Evolutionary conservation across 768 basidiomycete species (phyloP).

Genomic region (Lactarius tabidus): DNA sequence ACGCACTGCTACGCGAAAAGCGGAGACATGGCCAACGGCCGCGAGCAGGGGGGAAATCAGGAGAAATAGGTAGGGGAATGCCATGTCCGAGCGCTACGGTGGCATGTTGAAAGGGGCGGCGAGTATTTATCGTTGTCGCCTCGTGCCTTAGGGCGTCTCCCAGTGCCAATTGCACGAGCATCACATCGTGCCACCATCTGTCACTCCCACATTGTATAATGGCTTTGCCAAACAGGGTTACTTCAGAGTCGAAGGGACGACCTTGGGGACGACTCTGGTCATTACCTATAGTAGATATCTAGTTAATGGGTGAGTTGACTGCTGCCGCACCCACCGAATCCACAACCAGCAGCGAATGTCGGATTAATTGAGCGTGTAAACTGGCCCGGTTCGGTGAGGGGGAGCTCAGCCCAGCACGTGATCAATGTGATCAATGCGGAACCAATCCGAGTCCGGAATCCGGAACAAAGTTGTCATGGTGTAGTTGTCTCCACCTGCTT

Average conservation of each 20-base stretch:
- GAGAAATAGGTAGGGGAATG: background rate
- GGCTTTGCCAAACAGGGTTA: background rate
- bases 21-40: background rate
- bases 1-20: conserved; percentile 16
- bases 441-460: too few relatives aligned
- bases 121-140: background rate
- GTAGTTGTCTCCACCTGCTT: too few relatives aligned
- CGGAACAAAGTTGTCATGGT: too few relatives aligned
- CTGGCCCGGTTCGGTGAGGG: too few relatives aligned
- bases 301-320: too few relatives aligned
- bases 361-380: too few relatives aligned
- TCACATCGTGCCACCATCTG: background rate
- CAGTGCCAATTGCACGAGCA: background rate
- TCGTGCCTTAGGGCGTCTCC: background rate
- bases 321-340: too few relatives aligned
- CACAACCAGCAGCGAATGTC: too few relatives aligned
- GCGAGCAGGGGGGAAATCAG: background rate
- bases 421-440: too few relatives aligned
- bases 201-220: background rate
- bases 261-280: background rate
- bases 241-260: background rate
- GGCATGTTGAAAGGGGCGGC: background rate
- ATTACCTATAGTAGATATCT: background rate
- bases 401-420: too few relatives aligned
- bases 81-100: background rate